These are phyloP conservation scores for Xerocomellus amylosporus DNA, from an alignment of 768 basidiomycete species.

Conservation along the genomic window DNA sequence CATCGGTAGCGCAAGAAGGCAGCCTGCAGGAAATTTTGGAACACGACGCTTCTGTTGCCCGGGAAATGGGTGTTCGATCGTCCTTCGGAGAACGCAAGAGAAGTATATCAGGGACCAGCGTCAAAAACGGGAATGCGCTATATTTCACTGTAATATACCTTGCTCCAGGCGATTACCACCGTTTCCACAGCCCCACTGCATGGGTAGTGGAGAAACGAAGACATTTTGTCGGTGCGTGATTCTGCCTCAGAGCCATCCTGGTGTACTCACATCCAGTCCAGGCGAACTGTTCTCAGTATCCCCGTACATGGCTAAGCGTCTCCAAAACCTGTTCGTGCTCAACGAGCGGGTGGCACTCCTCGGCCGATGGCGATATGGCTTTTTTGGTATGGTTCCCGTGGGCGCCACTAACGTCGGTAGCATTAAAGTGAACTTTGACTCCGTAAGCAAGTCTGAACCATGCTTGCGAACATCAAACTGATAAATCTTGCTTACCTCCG, in stretches of 20 bases:
- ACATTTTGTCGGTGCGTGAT: conserved; percentile 82
- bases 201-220: conserved; percentile 97
- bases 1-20: conserved; percentile 62
- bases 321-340: conserved; percentile 93
- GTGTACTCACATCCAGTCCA: conserved; percentile 24
- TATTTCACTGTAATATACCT: conserved; percentile 97
- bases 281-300: conserved; percentile 96
- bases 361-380: conserved; percentile 92
- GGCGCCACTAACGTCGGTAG: conserved; percentile 98
- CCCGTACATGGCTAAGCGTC: conserved; percentile 89
- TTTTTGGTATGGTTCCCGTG: conserved; percentile 97
- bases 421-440: conserved; percentile 94
- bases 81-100: conserved; percentile 31
- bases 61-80: conserved; percentile 61
- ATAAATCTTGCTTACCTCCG: not conserved
- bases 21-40: conserved; percentile 54
- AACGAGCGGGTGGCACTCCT: conserved; percentile 96
- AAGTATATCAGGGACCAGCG: conserved; percentile 44
- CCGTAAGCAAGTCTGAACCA: conserved; percentile 40
- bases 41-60: conserved; percentile 69
- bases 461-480: not conserved
- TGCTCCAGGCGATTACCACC: conserved; percentile 97
- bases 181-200: conserved; percentile 92
- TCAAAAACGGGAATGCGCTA: conserved; percentile 76
- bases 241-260: not conserved